Evolutionary conservation across 352 stramenopile species (phyloP), one percentile per base, ranked within the genome.

Genomic region (Phytophthora lateralis): DNA sequence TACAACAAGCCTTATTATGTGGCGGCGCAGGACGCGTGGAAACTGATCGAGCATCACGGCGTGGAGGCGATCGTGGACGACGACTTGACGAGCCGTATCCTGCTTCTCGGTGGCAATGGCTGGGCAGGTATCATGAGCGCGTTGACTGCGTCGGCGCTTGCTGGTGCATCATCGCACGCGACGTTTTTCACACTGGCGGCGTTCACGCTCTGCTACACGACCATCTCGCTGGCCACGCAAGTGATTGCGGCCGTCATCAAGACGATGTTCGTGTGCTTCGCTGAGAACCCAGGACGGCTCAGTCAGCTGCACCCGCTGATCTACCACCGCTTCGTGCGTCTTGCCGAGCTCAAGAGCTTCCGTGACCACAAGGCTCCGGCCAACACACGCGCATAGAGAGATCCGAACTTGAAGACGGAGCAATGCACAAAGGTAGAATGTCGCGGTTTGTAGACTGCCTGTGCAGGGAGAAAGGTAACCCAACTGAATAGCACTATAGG

Each of bases 241-340:
- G 75, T 90, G 38, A 75, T 93, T 26, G 71, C 73, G 11, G 82
- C 83, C 0, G 81, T 91, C 18, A 90, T 94, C 60, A 94, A 95
- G 74, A 94, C 87, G 21, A 63, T 95, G 17, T 95, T 93, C 58
- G 82, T 95, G 37, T 95, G 87, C 73, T 95, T 95, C 51, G 85
- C 87, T 3, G 82, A 94, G 69, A 89, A 90, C 54, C 87, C 87
- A 18, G 75, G 63, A 18, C 82, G 83, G 11, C 63, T 95, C 37
- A 93, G 80, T 43, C 82, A 93, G 68, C 68, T 94, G 20, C 82
- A 95, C 53, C 85, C 87, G 46, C 76, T 95, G 26, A 94, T 95
- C 60, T 95, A 95, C 70, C 87, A 95, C 63, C 82, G 85, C 34
- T 92, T 93, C 55, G 80, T 91, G 49, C 81, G 87, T 9, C 80